Percentiles rank a stretch among this genome's conserved stretches.
These are phyloP conservation scores for Penicillium goetzii DNA, from an alignment of 495 filamentous ascomycete genomes.

Conservation along the genomic window DNA sequence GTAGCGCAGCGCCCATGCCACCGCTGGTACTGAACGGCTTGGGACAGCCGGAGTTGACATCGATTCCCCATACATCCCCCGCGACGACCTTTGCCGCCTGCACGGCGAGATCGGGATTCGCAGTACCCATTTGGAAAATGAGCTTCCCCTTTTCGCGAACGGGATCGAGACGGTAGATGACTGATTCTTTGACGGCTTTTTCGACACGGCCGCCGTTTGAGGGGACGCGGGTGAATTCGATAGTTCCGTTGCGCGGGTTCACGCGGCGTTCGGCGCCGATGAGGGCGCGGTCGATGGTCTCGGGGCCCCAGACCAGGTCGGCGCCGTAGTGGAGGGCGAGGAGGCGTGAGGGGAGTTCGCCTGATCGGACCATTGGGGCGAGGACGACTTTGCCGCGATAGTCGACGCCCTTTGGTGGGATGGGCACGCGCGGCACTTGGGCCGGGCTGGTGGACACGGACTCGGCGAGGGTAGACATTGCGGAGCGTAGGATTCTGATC, in stretches of 20 bases:
- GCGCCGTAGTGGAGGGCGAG: slow-evolving; percentile 91
- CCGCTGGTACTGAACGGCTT: slow-evolving; percentile 91
- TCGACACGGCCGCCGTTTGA: slow-evolving; percentile 63
- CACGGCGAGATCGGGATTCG: slow-evolving; percentile 78
- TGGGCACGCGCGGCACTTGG: slow-evolving; percentile 63
- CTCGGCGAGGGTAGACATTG: slow-evolving; percentile 61
- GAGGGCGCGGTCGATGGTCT: slow-evolving; percentile 88
- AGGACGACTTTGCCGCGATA: slow-evolving; percentile 92
- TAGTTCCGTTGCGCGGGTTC: slow-evolving; percentile 71
- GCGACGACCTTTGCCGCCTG: slow-evolving; percentile 82
- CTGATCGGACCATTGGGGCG: slow-evolving; percentile 95
- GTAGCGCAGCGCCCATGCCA: slow-evolving; percentile 93
- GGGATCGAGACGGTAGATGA: slow-evolving; percentile 86
- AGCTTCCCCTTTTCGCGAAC: slow-evolving; percentile 68
- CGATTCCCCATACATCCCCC: slow-evolving; percentile 85
- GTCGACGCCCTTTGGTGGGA: slow-evolving; percentile 87
- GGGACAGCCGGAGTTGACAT: slow-evolving; percentile 95
- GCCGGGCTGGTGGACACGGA: slow-evolving; percentile 17
- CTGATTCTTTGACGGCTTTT: slow-evolving; percentile 59
- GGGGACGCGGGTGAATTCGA: slow-evolving; percentile 80
- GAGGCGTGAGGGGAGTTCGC: slow-evolving; percentile 88
- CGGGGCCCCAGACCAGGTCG: slow-evolving; percentile 96
- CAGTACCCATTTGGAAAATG: slow-evolving; percentile 90
- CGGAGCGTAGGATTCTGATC: slow-evolving; percentile 47
- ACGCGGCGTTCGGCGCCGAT: slow-evolving; percentile 79